phyloP scores from a whole-genome alignment of 305 asterid genomes.

The Fraxinus angustifolia region DNA sequence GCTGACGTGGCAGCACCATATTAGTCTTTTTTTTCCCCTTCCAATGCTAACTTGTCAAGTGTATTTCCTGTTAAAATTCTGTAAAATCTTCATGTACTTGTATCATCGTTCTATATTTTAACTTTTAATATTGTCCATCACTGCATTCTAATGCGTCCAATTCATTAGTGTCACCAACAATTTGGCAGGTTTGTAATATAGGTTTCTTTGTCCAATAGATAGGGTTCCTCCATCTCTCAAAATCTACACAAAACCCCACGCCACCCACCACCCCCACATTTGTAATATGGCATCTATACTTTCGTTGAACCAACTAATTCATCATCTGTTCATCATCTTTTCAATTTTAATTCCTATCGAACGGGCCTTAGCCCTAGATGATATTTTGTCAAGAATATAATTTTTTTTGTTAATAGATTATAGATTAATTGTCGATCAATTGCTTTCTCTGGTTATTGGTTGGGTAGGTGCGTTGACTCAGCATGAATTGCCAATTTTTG shows the following conservation, averaged over 20 bases:
- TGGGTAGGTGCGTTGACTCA: neutral
- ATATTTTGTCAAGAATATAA: constrained; percentile 42
- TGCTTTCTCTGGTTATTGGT: neutral
- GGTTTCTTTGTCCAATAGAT: neutral
- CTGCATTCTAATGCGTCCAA: neutral
- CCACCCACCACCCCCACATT: neutral
- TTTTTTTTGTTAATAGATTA: neutral
- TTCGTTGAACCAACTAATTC: neutral
- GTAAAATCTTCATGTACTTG: too few species aligned
- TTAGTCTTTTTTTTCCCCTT: too few species aligned
- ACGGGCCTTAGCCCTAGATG: constrained; percentile 30
- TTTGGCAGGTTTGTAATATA: neutral
- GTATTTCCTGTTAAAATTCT: too few species aligned
- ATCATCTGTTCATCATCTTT: neutral
- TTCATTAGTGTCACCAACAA: neutral
- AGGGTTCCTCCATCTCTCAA: neutral
- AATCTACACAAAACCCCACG: neutral
- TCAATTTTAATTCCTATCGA: too few species aligned
- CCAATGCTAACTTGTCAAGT: too few species aligned
- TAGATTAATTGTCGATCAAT: neutral
- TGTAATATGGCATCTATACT: neutral
- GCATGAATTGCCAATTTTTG: neutral
- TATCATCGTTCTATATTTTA: too few species aligned
- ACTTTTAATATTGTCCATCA: neutral
- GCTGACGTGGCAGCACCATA: too few species aligned